A percentile compares a stretch with the other conserved stretches of the same genome.
These are phyloP conservation scores for Dichomitus squalens DNA, from an alignment of 1,284 basidiomycete genomes.

Conservation along the genomic window DNA sequence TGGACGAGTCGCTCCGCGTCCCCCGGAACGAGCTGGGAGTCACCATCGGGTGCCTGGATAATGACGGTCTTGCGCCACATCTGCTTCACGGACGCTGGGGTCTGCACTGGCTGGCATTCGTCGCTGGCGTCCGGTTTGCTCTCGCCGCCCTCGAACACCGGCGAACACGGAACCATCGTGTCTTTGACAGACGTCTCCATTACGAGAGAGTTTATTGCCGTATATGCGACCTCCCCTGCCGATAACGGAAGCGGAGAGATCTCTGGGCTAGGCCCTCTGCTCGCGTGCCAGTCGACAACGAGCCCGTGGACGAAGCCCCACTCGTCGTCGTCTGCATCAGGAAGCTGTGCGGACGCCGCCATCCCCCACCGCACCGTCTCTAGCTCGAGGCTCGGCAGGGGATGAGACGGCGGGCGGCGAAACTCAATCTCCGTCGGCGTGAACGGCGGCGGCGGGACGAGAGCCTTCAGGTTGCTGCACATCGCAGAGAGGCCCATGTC, in stretches of 20 bases:
- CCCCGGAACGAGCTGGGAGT: slow-evolving; percentile 6
- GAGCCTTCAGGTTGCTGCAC: slow-evolving; percentile 45
- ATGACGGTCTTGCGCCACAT: slow-evolving; percentile 35
- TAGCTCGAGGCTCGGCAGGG: slow-evolving; percentile 2
- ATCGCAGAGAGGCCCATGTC: slow-evolving; percentile 55
- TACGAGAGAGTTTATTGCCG: slow-evolving; percentile 3
- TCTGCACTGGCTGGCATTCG: not conserved
- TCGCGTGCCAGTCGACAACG: slow-evolving; percentile 21
- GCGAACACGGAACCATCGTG: slow-evolving; percentile 16
- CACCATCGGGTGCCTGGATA: slow-evolving; percentile 30
- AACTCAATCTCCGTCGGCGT: slow-evolving; percentile 14
- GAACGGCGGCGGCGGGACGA: slow-evolving; percentile 26
- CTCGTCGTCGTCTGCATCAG: slow-evolving; percentile 40
- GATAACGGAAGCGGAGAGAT: slow-evolving; percentile 14
- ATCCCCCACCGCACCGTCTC: not conserved
- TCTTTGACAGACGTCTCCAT: slow-evolving; percentile 3
- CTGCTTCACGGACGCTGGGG: slow-evolving; percentile 15
- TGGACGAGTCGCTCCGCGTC: slow-evolving; percentile 3
- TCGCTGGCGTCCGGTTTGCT: slow-evolving; percentile 1
- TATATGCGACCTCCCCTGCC: slow-evolving; percentile 9
- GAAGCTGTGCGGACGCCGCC: slow-evolving; percentile 12
- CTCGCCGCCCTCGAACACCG: slow-evolving; percentile 14
- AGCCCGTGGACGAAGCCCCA: slow-evolving; percentile 47
- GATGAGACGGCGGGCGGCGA: slow-evolving; percentile 1
- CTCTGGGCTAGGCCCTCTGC: slow-evolving; percentile 2